A percentile compares a stretch with the other conserved stretches of the same genome.
Evolutionary conservation across 768 basidiomycete species (phyloP).

Genomic region (Leucocoprinus sp.): DNA sequence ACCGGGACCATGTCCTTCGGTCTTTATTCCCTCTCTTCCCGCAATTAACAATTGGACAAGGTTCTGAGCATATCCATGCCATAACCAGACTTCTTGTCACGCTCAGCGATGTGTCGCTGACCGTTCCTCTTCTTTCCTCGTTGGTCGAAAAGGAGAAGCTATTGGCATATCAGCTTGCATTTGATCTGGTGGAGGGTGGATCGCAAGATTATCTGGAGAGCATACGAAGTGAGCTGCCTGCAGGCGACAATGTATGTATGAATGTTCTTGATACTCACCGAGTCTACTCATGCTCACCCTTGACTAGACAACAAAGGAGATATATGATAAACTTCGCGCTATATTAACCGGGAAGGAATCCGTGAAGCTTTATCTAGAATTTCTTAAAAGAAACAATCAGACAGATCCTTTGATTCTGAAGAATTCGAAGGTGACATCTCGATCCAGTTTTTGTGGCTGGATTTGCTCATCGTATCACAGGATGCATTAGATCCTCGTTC

Average conservation of each 20-base stretch:
- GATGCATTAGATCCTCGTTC: constrained; percentile 89
- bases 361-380: constrained; percentile 89
- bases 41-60: constrained; percentile 57
- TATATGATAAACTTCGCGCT: constrained; percentile 67
- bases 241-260: constrained; percentile 50
- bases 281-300: constrained; percentile 10
- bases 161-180: constrained; percentile 90
- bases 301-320: constrained; percentile 46
- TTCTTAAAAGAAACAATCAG: constrained; percentile 91
- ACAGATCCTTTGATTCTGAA: constrained; percentile 88
- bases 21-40: constrained; percentile 86
- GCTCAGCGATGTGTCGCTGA: constrained; percentile 72
- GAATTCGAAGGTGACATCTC: constrained; percentile 66
- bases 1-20: constrained; percentile 73
- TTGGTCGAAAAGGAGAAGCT: constrained; percentile 65
- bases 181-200: constrained; percentile 92
- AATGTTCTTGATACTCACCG: background rate
- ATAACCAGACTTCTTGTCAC: constrained; percentile 88
- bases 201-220: constrained; percentile 86
- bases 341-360: constrained; percentile 90
- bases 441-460: background rate
- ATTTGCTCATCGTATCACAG: constrained; percentile 28
- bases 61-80: constrained; percentile 68
- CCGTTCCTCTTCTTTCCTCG: constrained; percentile 63
- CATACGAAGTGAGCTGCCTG: constrained; percentile 60